Evolutionary conservation across 805 yeast species (phyloP).

Genomic region (Yueomyces sp.): DNA sequence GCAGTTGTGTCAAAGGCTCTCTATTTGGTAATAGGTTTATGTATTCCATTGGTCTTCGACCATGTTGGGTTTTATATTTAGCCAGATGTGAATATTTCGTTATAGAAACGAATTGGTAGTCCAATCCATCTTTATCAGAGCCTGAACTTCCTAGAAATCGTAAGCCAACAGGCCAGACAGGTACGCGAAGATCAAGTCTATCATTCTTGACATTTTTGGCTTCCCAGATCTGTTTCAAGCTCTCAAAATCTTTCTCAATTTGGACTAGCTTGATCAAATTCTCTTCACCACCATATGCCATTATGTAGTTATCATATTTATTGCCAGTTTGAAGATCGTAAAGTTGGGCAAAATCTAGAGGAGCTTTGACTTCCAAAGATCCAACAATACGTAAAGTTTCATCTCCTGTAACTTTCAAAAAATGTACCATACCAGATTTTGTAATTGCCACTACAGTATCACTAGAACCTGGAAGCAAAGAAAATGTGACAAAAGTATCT

Average conservation of each 20-base stretch:
- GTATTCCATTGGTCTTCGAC: constrained; percentile 46
- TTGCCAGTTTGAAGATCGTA: constrained; percentile 29
- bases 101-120: constrained; percentile 40
- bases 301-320: constrained; percentile 25
- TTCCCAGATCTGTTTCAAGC: constrained; percentile 35
- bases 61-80: constrained; percentile 52
- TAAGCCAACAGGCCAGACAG: constrained; percentile 56
- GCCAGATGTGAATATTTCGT: constrained; percentile 50
- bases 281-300: constrained; percentile 83
- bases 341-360: constrained; percentile 34
- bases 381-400: constrained; percentile 6
- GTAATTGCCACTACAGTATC: constrained; percentile 23
- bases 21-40: constrained; percentile 20
- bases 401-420: constrained; percentile 12
- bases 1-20: constrained; percentile 16
- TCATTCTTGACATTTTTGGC: constrained; percentile 80
- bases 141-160: constrained; percentile 26
- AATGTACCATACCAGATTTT: constrained; percentile 24
- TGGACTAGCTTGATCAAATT: constrained; percentile 27
- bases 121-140: constrained; percentile 10
- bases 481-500: constrained; percentile 29
- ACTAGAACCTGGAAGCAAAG: constrained; percentile 12
- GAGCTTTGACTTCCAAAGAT: constrained; percentile 28
- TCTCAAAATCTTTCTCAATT: constrained; percentile 11
- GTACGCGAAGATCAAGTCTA: constrained; percentile 65